Evolutionary conservation across 1,139 yeast species (phyloP).

Genomic region (Kodamaea plutei): DNA sequence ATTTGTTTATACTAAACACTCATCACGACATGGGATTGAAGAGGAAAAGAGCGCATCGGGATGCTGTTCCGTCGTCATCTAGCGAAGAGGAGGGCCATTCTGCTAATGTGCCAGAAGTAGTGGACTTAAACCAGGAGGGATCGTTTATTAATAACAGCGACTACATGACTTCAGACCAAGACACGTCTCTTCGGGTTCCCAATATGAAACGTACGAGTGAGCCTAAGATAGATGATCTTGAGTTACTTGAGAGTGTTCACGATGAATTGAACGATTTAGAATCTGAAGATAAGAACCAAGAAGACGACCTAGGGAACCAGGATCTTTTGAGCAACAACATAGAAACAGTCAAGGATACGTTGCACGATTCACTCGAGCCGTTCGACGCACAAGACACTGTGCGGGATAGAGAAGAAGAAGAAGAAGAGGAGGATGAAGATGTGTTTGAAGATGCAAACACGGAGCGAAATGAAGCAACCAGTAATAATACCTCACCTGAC

Average conservation of each 20-base stretch:
- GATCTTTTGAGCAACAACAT: slow-evolving; percentile 1
- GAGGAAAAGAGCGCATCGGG: slow-evolving; percentile 11
- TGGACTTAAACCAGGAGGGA: slow-evolving; percentile 16
- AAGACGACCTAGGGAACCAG: neutral
- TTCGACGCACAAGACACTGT: neutral
- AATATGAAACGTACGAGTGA: neutral
- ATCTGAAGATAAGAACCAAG: neutral
- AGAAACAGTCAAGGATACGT: slow-evolving; percentile 1
- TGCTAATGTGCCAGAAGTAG: too few relatives aligned
- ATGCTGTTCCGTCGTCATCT: slow-evolving; percentile 9
- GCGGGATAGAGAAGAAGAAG: slow-evolving; percentile 1
- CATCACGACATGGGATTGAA: slow-evolving; percentile 16
- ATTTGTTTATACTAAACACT: too few relatives aligned
- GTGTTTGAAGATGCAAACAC: slow-evolving; percentile 10
- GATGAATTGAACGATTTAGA: neutral
- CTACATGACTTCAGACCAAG: slow-evolving; percentile 12
- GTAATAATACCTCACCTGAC: slow-evolving; percentile 11
- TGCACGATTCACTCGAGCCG: neutral
- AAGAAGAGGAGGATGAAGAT: slow-evolving; percentile 5
- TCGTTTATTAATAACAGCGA: slow-evolving; percentile 44
- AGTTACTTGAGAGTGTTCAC: neutral
- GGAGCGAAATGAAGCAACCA: slow-evolving; percentile 4
- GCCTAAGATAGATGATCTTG: slow-evolving; percentile 1
- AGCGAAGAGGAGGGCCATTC: slow-evolving; percentile 11
- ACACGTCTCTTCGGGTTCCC: slow-evolving; percentile 4